Evolutionary conservation across 176 grass and related monocot genomes (phyloP), one percentile per base, ranked within the genome.

Genomic region (Avena atlantica): DNA sequence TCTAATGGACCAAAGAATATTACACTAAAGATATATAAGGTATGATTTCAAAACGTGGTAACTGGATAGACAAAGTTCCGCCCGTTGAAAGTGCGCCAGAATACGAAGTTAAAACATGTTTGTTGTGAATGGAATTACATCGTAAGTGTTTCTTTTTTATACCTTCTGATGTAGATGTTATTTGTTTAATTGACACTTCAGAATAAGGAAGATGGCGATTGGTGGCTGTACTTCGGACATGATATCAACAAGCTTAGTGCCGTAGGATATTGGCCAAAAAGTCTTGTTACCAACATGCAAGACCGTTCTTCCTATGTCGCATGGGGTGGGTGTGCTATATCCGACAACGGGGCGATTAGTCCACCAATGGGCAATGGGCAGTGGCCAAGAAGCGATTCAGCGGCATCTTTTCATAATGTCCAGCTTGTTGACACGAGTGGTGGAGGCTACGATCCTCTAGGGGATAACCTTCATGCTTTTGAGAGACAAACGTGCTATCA

Each of bases 1-100:
- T 5, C 9, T 8, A 60, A 29, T 19, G 68, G 53, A 0, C 52
- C 72, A 40, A 0, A 3, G 27, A 83, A 59, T 45, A 84, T 84
- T 25, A 60, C 81, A 13, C 3, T 84, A 20, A 84, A 74, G 55
- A 84, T 84, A 60, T 74, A 48, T 31, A 84, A 84, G 81, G 81
- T 44, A 42, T n/a, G 19, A 47, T 72, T 9, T 21, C 19, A 21
- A 60, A 60, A n/a, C 8, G n/a, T 9, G 56, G 7, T 58, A 58
- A 9, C 17, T n/a, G 5, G 19, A 9, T n/a, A 58, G 1, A 58
- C 17, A 6, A 40, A 40, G 37, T 40, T 40, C 37, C 37, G 37
- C 1, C 6, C 37, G 37, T 40, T 6, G 6, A 6, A 40, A 40
- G 1, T 40, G 37, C 6, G 37, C 37, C 5, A 5, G 5, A 40